Evolutionary conservation across 345 rosid species (phyloP).

Genomic region (Dimocarpus longan): DNA sequence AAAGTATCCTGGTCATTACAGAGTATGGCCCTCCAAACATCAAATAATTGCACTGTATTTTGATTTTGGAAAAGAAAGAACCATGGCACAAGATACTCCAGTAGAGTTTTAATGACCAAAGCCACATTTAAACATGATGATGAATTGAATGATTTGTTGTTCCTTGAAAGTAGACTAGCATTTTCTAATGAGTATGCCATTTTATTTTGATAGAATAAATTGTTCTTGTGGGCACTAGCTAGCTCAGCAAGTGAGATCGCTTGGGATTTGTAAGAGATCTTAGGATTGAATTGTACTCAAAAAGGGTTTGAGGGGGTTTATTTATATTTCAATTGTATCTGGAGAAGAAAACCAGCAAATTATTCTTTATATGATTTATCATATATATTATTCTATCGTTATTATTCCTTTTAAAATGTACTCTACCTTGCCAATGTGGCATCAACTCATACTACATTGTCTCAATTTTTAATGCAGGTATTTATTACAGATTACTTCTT

Average conservation of each 20-base stretch:
- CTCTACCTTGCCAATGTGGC: neutral
- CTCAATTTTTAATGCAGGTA: conserved; percentile 59
- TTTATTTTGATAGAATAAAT: conserved; percentile 11
- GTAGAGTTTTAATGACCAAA: neutral
- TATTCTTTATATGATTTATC: neutral
- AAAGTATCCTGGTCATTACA: neutral
- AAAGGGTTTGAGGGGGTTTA: neutral
- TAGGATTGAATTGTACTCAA: neutral
- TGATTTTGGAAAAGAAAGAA: neutral
- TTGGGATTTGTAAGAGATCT: neutral
- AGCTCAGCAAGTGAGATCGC: neutral
- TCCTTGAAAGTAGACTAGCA: neutral
- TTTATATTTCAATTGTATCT: neutral
- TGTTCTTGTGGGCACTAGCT: neutral
- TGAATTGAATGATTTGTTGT: neutral
- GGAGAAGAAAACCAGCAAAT: neutral
- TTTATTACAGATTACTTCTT: conserved; percentile 93
- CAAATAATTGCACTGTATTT: neutral
- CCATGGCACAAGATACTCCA: too few relatives aligned
- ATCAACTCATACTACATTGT: conserved; percentile 5
- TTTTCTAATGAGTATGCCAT: neutral
- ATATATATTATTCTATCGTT: neutral
- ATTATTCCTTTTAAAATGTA: neutral
- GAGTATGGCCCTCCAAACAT: neutral
- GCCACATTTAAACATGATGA: neutral